Evolutionary conservation across 305 asterid species (phyloP), one percentile per base, ranked within the genome.

Genomic region (Nicotiana rustica): DNA sequence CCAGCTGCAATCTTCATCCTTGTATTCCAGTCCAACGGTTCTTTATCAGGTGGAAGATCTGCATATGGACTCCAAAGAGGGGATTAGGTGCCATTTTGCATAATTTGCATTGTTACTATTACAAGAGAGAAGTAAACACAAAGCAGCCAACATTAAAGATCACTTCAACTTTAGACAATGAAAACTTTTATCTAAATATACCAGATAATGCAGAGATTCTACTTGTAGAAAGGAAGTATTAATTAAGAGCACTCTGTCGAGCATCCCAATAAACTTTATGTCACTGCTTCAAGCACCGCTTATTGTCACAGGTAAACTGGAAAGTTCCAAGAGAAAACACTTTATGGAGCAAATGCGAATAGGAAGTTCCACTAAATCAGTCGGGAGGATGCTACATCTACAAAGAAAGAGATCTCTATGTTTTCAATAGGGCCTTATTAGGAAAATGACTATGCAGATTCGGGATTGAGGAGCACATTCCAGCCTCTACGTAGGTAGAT

Each of bases 1-100:
- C 99, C 99, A 10, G 97, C 96, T 19, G 98, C 99, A 81, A 96
- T 96, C 85, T 92, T 96, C 99, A 96, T 94, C 88, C 99, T 87
- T 21, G 95, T 92, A 82, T 91, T 95, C 99, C 99, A 97, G 91
- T 95, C 99, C 86, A 95, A 86, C 56, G 97, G 96, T 82, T 92
- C 97, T 88, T 92, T 92, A 85, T 90, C 93, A 4, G 90, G 87
- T 65, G 88, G 89, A 88, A 89, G 83, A 91, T 96, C 98, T 93
- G 91, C 80, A 75, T 75, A 75, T 21, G 29, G 29, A 75, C 65
- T 75, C 80, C 65, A 52, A 75, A 75, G 21, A 52, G 29, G 9
- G 61, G 47, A 52, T 75, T 52, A 75, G 79, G 64, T 52, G 9
- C 25, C 64, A 75, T 19, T 35, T 35, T 75, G 79, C 47, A n/a